phyloP scores from a whole-genome alignment of 1,139 yeast species.

The Scheffersomyces parashehatae region DNA sequence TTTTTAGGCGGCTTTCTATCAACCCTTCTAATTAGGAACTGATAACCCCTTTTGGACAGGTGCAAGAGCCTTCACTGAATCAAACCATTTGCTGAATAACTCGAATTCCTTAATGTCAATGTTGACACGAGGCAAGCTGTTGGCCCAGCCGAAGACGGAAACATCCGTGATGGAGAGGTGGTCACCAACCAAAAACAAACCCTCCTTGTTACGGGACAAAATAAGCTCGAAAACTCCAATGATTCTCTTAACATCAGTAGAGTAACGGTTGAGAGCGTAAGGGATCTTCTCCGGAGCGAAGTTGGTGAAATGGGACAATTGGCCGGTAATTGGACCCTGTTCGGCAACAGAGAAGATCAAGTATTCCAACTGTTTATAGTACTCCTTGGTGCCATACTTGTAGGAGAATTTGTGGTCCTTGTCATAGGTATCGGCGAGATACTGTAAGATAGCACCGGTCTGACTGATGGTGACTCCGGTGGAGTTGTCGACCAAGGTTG shows the following conservation, averaged over 20 bases:
- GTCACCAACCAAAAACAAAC: conserved; percentile 56
- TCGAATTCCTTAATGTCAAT: conserved; percentile 48
- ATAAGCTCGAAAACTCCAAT: conserved; percentile 54
- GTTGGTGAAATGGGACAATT: conserved; percentile 47
- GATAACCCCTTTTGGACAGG: conserved; percentile 36
- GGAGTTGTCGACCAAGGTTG: conserved; percentile 50
- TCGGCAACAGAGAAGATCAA: conserved; percentile 59
- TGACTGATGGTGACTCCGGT: conserved; percentile 51
- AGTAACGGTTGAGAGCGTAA: conserved; percentile 54
- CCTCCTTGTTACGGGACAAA: conserved; percentile 35
- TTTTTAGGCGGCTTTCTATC: background rate
- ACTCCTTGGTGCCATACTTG: conserved; percentile 41
- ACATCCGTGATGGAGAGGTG: conserved; percentile 58
- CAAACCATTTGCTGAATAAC: conserved; percentile 43
- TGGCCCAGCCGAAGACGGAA: conserved; percentile 43
- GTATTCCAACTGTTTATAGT: conserved; percentile 54
- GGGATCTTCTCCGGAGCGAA: conserved; percentile 50
- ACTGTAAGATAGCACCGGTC: conserved; percentile 59
- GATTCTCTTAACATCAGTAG: conserved; percentile 51
- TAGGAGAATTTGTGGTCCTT: conserved; percentile 50
- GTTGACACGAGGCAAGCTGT: conserved; percentile 15
- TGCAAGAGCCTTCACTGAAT: conserved; percentile 34
- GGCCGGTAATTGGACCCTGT: conserved; percentile 64
- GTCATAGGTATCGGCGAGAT: conserved; percentile 59
- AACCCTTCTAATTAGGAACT: background rate